These are phyloP conservation scores for Fusarium devonianum DNA, from an alignment of 2,329 filamentous ascomycete species.

Conservation along the genomic window DNA sequence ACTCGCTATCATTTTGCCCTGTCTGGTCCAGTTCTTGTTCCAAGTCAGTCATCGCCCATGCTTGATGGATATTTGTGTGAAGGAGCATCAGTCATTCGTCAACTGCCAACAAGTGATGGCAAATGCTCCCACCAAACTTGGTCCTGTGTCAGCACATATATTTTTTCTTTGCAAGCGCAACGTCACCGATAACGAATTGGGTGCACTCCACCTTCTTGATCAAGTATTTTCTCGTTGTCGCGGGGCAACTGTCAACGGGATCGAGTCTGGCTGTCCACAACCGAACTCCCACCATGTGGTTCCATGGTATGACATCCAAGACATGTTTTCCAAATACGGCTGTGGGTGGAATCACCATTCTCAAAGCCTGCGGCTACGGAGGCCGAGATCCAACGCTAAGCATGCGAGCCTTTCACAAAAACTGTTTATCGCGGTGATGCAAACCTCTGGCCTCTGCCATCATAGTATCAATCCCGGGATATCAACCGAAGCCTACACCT, in stretches of 20 bases:
- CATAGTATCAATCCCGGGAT: conserved; percentile 7
- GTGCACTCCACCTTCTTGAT: conserved; percentile 9
- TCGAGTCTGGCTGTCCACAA: conserved; percentile 12
- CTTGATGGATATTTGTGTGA: background rate
- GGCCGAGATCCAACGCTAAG: background rate
- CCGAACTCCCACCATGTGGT: conserved; percentile 31
- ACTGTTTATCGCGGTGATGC: background rate
- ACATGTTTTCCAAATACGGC: conserved; percentile 22
- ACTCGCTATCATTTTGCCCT: background rate
- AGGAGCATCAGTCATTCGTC: background rate
- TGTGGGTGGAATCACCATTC: conserved; percentile 8
- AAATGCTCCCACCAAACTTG: background rate
- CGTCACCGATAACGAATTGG: conserved; percentile 6
- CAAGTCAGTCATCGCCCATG: conserved; percentile 1
- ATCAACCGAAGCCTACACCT: conserved; percentile 8
- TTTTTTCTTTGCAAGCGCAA: conserved; percentile 25
- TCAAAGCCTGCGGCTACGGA: conserved; percentile 4
- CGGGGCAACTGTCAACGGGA: conserved; percentile 23
- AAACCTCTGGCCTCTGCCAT: background rate
- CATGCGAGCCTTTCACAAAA: background rate
- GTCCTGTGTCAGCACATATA: conserved; percentile 7
- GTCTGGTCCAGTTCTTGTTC: background rate
- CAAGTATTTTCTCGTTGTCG: conserved; percentile 4
- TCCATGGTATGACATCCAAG: conserved; percentile 28
- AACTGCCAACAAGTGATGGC: background rate